Evolutionary conservation across 2,329 filamentous ascomycete species (phyloP).

Genomic region (Colletotrichum sp.): DNA sequence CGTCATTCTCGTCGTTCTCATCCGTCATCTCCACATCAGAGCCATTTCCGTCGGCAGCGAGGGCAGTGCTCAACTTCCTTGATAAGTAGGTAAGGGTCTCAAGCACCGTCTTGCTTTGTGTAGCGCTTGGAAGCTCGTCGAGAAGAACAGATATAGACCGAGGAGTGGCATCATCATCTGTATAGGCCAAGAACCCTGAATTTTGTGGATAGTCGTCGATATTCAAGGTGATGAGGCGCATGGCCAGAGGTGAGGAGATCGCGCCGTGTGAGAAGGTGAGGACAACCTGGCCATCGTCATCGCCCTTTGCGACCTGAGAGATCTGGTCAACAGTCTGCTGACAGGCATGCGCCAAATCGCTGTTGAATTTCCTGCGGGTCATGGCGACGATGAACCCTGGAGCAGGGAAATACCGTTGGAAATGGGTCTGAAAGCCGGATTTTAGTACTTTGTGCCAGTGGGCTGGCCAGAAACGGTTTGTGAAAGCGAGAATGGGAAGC

Average conservation of each 20-base stretch:
- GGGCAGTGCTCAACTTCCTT: slow-evolving; percentile 29
- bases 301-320: slow-evolving; percentile 60
- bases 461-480: neutral
- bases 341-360: slow-evolving; percentile 53
- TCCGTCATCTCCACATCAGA: slow-evolving; percentile 25
- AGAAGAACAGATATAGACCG: slow-evolving; percentile 39
- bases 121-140: slow-evolving; percentile 46
- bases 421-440: neutral
- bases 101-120: slow-evolving; percentile 48
- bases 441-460: neutral
- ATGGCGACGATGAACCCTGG: slow-evolving; percentile 48
- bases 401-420: neutral
- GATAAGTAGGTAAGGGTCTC: slow-evolving; percentile 33
- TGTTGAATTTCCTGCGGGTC: slow-evolving; percentile 69
- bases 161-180: slow-evolving; percentile 40
- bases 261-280: slow-evolving; percentile 55
- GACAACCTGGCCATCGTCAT: slow-evolving; percentile 74
- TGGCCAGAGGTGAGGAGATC: slow-evolving; percentile 32
- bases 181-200: slow-evolving; percentile 48
- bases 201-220: slow-evolving; percentile 41
- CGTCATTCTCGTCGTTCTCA: slow-evolving; percentile 30
- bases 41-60: slow-evolving; percentile 36
- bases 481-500: neutral
- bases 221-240: slow-evolving; percentile 25
- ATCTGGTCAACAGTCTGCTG: slow-evolving; percentile 53